These are phyloP conservation scores for Odonthalia washingtoniensis DNA, from an alignment of 31 red algal species.

Conservation along the genomic window DNA sequence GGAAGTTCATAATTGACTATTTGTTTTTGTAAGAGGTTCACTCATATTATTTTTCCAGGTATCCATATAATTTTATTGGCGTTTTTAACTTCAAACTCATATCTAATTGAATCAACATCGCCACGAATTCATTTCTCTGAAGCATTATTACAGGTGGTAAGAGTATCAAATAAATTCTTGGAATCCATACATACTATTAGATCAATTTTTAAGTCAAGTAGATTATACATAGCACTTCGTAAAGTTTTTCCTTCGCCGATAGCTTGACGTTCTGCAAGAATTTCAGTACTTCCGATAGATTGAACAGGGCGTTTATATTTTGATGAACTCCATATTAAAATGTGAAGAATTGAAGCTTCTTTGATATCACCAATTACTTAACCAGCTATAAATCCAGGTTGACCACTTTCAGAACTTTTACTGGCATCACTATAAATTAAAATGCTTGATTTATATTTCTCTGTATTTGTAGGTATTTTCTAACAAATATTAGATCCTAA, in stretches of 20 bases:
- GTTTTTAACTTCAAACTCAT: neutral
- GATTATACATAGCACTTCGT: neutral
- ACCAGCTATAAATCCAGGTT: too few species aligned
- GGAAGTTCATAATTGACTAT: neutral
- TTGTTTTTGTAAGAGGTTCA: neutral
- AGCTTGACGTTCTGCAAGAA: neutral
- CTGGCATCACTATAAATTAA: too few species aligned
- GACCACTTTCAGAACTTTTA: too few species aligned
- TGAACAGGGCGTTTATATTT: neutral
- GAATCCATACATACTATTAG: neutral
- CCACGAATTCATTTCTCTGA: neutral
- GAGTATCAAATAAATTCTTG: conserved; percentile 14
- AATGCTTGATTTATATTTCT: too few species aligned
- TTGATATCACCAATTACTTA: too few species aligned
- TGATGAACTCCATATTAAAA: neutral
- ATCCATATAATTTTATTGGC: neutral
- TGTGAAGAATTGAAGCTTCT: too few species aligned
- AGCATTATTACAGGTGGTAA: neutral
- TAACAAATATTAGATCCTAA: too few species aligned
- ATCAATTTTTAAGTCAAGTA: neutral
- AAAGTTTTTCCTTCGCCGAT: conserved; percentile 13
- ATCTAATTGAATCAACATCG: neutral
- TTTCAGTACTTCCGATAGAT: conserved; percentile 9
- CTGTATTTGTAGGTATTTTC: too few species aligned
- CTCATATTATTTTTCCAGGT: neutral